These are phyloP conservation scores for Handroanthus guayacan DNA, from an alignment of 257 asterid genomes.

Conservation along the genomic window DNA sequence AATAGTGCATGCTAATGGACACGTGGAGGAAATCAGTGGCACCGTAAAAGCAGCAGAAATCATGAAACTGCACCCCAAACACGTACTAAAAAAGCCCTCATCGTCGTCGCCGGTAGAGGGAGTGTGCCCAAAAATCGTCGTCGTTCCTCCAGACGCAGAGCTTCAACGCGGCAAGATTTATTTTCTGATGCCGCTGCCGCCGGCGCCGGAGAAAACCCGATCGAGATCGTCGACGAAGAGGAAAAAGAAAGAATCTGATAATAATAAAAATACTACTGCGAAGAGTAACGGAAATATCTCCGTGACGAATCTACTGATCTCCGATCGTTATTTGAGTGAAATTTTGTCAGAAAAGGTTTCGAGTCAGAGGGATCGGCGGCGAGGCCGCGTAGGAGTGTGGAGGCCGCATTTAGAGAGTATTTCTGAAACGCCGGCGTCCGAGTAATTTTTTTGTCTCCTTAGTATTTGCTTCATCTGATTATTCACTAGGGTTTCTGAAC, in stretches of 20 bases:
- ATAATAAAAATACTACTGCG: not conserved
- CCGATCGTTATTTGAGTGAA: constrained; percentile 82
- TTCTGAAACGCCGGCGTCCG: constrained; percentile 67
- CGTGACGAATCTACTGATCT: constrained; percentile 39
- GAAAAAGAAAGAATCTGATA: constrained; percentile 51
- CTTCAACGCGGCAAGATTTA: constrained; percentile 94
- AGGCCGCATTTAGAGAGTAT: constrained; percentile 90
- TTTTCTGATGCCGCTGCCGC: constrained; percentile 81
- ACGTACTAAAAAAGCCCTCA: constrained; percentile 84
- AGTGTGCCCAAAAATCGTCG: constrained; percentile 66
- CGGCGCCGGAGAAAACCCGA: constrained; percentile 49
- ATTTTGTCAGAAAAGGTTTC: constrained; percentile 76
- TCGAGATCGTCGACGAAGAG: constrained; percentile 44
- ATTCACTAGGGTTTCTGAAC: constrained; percentile 51
- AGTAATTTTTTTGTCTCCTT: constrained; percentile 10
- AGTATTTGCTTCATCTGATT: constrained; percentile 27
- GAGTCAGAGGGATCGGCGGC: constrained; percentile 75
- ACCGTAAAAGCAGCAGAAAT: constrained; percentile 74
- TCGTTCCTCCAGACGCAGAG: constrained; percentile 79
- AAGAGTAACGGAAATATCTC: constrained; percentile 21
- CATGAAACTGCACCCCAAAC: constrained; percentile 83
- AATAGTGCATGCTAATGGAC: constrained; percentile 84
- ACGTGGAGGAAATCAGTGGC: constrained; percentile 80
- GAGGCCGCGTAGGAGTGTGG: constrained; percentile 88
- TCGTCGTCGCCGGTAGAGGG: constrained; percentile 57